These are phyloP conservation scores for Aspergillus egyptiacus DNA, from an alignment of 495 filamentous ascomycete species.

Conservation along the genomic window DNA sequence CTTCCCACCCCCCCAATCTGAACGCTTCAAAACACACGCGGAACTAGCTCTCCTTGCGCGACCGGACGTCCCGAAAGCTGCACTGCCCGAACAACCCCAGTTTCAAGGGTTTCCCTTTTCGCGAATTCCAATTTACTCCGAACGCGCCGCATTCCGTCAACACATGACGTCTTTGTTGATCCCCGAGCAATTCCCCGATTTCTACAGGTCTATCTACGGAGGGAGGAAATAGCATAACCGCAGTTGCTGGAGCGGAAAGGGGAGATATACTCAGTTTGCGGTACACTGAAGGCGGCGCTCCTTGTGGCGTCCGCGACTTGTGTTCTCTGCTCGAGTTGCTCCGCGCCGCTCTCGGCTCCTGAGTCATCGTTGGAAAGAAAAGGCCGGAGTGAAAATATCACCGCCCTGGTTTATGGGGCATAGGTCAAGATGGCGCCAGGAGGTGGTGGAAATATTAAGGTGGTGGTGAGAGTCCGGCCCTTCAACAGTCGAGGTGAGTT, in stretches of 20 bases:
- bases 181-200: conserved; percentile 18
- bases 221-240: not conserved
- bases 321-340: conserved; percentile 24
- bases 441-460: conserved; percentile 97
- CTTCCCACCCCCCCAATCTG: conserved; percentile 9
- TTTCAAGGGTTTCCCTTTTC: too few species aligned
- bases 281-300: conserved; percentile 31
- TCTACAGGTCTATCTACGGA: conserved; percentile 8
- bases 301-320: conserved; percentile 36
- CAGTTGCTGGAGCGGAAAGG: not conserved
- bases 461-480: conserved; percentile 90
- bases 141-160: conserved; percentile 24
- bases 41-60: not conserved
- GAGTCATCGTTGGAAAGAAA: conserved; percentile 1
- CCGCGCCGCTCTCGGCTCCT: conserved; percentile 6
- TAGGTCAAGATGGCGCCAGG: conserved; percentile 60
- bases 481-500: conserved; percentile 86
- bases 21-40: not conserved
- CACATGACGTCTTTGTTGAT: conserved; percentile 45
- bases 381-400: conserved; percentile 16
- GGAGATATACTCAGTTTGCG: conserved; percentile 11
- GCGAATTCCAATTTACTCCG: conserved; percentile 13
- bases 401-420: conserved; percentile 33
- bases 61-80: not conserved
- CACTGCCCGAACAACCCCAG: not conserved